phyloP scores from a whole-genome alignment of 805 yeast species.

The Saccharomyces paradoxus region DNA sequence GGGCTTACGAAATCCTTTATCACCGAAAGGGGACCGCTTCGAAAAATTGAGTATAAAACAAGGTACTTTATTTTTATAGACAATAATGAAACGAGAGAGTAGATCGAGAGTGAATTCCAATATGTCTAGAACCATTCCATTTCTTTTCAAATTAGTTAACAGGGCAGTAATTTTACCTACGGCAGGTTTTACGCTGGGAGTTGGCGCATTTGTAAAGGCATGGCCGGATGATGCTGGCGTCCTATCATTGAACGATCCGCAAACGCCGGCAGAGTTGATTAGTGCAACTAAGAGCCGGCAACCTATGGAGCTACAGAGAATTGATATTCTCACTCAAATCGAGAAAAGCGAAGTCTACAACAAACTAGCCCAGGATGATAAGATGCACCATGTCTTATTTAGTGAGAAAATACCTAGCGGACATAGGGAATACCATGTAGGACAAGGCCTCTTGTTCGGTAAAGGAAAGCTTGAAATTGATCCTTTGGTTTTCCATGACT shows the following conservation, averaged over 20 bases:
- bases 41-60: background rate
- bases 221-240: constrained; percentile 27
- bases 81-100: background rate
- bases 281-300: constrained; percentile 21
- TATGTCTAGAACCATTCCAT: background rate
- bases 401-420: constrained; percentile 47
- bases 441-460: constrained; percentile 65
- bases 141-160: constrained; percentile 4
- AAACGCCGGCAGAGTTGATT: constrained; percentile 1
- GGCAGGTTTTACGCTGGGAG: constrained; percentile 25
- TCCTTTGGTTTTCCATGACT: constrained; percentile 57
- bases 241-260: constrained; percentile 11
- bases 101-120: background rate
- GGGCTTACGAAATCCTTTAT: background rate
- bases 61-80: background rate
- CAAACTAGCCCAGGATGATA: constrained; percentile 14
- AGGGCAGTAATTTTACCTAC: constrained; percentile 23
- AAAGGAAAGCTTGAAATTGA: constrained; percentile 62
- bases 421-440: constrained; percentile 56
- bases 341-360: constrained; percentile 11
- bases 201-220: constrained; percentile 22
- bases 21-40: background rate
- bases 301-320: constrained; percentile 23
- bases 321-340: constrained; percentile 22
- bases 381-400: constrained; percentile 21